phyloP scores from a whole-genome alignment of 2,329 filamentous ascomycete species.

The Mollisiaceae sp. region DNA sequence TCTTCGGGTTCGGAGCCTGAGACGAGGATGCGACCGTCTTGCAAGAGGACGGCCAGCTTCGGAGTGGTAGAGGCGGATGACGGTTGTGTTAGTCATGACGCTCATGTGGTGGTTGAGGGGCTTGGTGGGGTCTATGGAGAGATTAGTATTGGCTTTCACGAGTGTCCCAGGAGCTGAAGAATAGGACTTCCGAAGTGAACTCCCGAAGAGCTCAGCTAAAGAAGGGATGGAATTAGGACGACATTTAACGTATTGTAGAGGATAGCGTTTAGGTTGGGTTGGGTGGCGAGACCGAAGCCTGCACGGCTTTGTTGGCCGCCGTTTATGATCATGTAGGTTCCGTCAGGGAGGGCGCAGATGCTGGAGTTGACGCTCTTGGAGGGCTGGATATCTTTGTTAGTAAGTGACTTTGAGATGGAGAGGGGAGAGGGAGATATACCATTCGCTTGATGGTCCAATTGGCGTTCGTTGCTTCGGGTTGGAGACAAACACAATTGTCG shows the following conservation, averaged over 20 bases:
- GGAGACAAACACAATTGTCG: slow-evolving; percentile 69
- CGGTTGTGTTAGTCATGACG: slow-evolving; percentile 67
- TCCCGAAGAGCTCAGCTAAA: too few species aligned
- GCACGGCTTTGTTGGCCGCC: slow-evolving; percentile 64
- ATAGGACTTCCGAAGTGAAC: too few species aligned
- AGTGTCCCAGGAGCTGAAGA: too few species aligned
- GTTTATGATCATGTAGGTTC: slow-evolving; percentile 68
- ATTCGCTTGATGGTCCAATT: slow-evolving; percentile 70
- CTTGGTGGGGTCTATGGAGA: slow-evolving; percentile 60
- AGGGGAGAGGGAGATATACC: slow-evolving; percentile 39
- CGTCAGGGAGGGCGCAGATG: slow-evolving; percentile 67
- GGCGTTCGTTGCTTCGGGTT: slow-evolving; percentile 59
- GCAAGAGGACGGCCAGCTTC: slow-evolving; percentile 66
- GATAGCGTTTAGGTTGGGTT: slow-evolving; percentile 64
- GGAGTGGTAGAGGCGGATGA: slow-evolving; percentile 69
- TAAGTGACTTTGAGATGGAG: not conserved
- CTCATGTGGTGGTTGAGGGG: slow-evolving; percentile 62
- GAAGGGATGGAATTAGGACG: too few species aligned
- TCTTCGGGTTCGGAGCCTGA: slow-evolving; percentile 60
- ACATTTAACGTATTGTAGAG: too few species aligned
- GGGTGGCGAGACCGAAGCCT: slow-evolving; percentile 64
- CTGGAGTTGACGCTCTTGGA: slow-evolving; percentile 66
- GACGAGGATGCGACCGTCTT: slow-evolving; percentile 67
- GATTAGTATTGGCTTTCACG: too few species aligned
- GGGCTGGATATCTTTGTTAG: slow-evolving; percentile 48